These are phyloP conservation scores for Paramecium primaurelia DNA, from an alignment of 73 alveolate genomes.

Conservation along the genomic window DNA sequence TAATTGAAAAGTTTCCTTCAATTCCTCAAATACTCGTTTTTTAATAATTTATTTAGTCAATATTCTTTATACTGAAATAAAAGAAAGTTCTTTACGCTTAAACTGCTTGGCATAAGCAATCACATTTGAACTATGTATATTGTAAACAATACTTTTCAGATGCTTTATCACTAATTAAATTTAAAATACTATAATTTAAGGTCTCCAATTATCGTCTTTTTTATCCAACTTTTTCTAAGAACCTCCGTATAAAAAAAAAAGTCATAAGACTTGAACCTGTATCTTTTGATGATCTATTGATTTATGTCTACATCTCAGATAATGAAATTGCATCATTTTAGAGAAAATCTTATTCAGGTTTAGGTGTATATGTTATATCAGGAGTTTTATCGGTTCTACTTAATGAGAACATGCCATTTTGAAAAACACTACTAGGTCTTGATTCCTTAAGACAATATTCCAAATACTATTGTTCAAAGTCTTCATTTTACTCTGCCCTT, in stretches of 20 bases:
- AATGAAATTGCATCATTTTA: background rate
- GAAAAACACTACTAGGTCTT: background rate
- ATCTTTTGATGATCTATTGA: background rate
- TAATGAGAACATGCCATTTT: background rate
- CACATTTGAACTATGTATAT: background rate
- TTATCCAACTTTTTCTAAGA: background rate
- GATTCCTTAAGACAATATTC: background rate
- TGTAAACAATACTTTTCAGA: background rate
- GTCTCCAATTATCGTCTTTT: background rate
- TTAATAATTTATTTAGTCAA: background rate
- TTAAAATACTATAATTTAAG: background rate
- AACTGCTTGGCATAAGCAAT: background rate
- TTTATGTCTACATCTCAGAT: background rate
- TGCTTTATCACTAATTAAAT: background rate
- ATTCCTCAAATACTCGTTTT: background rate
- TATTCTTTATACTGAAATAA: background rate
- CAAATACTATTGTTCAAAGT: slow-evolving; percentile 10
- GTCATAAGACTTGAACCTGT: background rate
- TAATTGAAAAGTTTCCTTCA: background rate
- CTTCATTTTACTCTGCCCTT: background rate
- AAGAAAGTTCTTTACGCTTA: background rate
- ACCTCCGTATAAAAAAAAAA: background rate
- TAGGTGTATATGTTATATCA: background rate
- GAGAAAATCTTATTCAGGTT: background rate
- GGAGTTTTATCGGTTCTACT: background rate